Evolutionary conservation across 1,284 basidiomycete genomes (phyloP).

Genomic region (Cutaneotrichosporon sp.): DNA sequence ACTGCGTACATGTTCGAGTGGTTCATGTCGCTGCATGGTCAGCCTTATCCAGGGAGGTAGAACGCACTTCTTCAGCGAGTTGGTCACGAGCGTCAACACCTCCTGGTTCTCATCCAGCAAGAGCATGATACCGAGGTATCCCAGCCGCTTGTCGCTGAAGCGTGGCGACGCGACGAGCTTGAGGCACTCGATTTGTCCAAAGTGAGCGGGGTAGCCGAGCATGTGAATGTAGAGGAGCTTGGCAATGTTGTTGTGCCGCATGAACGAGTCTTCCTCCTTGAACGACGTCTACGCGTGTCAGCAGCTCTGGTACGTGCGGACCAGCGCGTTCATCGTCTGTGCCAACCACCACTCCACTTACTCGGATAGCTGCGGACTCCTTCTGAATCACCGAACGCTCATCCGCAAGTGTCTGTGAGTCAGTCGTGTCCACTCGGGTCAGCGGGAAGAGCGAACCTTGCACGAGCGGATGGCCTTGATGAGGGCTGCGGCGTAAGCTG

Average conservation of each 20-base stretch:
- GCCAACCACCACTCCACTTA: constrained; percentile 16
- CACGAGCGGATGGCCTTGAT: constrained; percentile 92
- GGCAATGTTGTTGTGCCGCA: constrained; percentile 94
- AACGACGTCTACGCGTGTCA: constrained; percentile 65
- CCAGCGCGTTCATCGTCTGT: background rate
- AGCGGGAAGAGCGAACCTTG: constrained; percentile 58
- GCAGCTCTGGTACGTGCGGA: background rate
- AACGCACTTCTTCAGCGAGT: constrained; percentile 93
- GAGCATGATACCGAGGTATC: constrained; percentile 97
- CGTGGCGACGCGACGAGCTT: constrained; percentile 97
- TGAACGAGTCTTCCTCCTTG: constrained; percentile 90
- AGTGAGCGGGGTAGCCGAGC: constrained; percentile 98
- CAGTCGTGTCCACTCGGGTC: background rate
- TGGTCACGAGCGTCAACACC: constrained; percentile 94
- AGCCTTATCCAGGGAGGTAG: no score
- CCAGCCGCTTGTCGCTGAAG: constrained; percentile 94
- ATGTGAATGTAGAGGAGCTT: constrained; percentile 99
- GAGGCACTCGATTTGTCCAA: constrained; percentile 98
- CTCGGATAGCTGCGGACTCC: constrained; percentile 92
- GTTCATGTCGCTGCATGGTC: constrained; percentile 84
- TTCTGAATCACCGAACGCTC: constrained; percentile 96
- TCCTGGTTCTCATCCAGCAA: constrained; percentile 97
- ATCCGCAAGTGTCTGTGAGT: constrained; percentile 84
- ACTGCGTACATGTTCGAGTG: constrained; percentile 99
- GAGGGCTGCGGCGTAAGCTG: constrained; percentile 58